Evolutionary conservation across 495 filamentous ascomycete species (phyloP).

Genomic region (Xanthoparmelia taractica): DNA sequence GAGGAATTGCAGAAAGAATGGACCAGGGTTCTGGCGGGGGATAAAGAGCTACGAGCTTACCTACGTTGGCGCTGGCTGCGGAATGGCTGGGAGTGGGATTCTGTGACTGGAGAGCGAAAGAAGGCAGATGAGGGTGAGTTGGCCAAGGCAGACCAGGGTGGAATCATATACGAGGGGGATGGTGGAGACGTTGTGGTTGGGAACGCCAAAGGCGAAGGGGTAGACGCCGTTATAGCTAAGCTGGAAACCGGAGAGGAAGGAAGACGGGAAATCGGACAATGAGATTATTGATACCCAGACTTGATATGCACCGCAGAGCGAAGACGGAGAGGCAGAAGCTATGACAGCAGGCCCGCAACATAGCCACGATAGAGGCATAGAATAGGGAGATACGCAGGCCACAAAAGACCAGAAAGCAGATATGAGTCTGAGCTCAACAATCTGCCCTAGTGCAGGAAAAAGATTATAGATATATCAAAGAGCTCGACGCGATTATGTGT

Average conservation of each 20-base stretch:
- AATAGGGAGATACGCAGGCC: not conserved
- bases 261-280: not conserved
- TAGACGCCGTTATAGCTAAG: not conserved
- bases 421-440: not conserved
- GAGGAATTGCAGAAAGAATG: constrained; percentile 56
- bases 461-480: no score
- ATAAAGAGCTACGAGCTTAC: constrained; percentile 86
- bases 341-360: not conserved
- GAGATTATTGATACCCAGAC: no score
- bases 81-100: constrained; percentile 79
- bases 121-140: constrained; percentile 48
- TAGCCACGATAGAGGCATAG: not conserved
- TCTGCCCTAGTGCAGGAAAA: no score
- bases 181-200: constrained; percentile 29
- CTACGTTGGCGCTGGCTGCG: constrained; percentile 86
- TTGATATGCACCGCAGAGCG: no score
- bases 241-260: not conserved
- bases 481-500: no score
- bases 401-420: no score
- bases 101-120: constrained; percentile 55
- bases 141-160: constrained; percentile 50
- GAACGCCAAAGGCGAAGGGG: not conserved
- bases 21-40: constrained; percentile 74
- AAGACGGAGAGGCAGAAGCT: not conserved
- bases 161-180: constrained; percentile 54